Evolutionary conservation across 305 asterid species (phyloP), one percentile per base, ranked within the genome.

Genomic region (Striga hermonthica): DNA sequence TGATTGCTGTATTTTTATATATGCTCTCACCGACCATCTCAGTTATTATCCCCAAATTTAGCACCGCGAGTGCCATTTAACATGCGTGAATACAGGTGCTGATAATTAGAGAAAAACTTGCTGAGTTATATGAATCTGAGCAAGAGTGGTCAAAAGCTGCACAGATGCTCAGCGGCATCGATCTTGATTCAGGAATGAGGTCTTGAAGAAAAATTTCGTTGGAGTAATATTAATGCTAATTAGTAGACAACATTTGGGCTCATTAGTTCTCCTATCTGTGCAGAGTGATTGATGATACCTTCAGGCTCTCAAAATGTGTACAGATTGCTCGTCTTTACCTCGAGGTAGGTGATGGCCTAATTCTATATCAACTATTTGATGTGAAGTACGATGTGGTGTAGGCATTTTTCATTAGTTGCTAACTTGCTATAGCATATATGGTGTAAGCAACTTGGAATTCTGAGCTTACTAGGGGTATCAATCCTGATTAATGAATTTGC

Each of bases 141-240:
- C 95, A 90, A 60, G 82, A 83, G 61, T 93, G 99, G 97, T 90
- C 97, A 55, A 88, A 82, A 80, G 95, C 97, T 67, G 99, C 99
- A n/a, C 95, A 90, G 79, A 93, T 93, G 95, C 96, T 93, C 50
- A 93, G 99, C 16, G 97, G 99, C 84, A 93, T 93, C 62, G 99
- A 93, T 85, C 81, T 93, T 58, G 99, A 93, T 75, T 93, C 99
- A 64, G 97, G 92, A 76, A 90, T 93, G 97, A 90, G 99, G 99
- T 93, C 34, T 72, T 74, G 61, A 7, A 62, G 65, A 69, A 7
- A 48, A 45, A 34, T 39, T 57, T 59, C 58, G 9, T 47, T 6
- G 7, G 56, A 28, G 28, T 70, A 72, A 50, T 45, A 47, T 56
- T 64, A 16, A 9, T 35, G 57, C 65, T 15, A 62, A 61, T 67